A percentile compares a stretch with the other conserved stretches of the same genome.
These are phyloP conservation scores for Tylopilus cervinicoccineus DNA, from an alignment of 768 basidiomycete species.

Conservation along the genomic window DNA sequence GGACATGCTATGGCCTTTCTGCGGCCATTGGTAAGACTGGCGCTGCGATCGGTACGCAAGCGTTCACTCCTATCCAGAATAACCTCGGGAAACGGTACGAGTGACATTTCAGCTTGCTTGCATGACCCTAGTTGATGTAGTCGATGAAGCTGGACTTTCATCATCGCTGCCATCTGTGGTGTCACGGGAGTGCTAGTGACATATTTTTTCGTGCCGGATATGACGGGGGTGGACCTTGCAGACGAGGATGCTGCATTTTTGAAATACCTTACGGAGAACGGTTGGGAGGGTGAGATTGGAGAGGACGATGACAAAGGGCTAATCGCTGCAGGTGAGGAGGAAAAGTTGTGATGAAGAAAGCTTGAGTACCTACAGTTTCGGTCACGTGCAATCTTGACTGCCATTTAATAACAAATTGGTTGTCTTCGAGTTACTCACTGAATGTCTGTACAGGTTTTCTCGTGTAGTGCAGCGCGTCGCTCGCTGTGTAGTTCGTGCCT, in stretches of 20 bases:
- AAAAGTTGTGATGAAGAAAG: constrained; percentile 2
- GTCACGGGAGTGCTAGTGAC: constrained; percentile 59
- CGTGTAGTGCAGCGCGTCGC: constrained; percentile 13
- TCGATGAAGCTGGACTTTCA: constrained; percentile 55
- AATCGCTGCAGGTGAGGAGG: constrained; percentile 15
- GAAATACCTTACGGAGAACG: constrained; percentile 55
- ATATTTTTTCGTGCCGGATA: constrained; percentile 65
- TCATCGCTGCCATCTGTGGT: constrained; percentile 67
- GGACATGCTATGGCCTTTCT: constrained; percentile 66
- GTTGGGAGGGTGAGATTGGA: constrained; percentile 63
- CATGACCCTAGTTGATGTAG: neutral
- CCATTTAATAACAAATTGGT: neutral
- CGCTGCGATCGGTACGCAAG: constrained; percentile 68
- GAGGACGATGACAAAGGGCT: constrained; percentile 43
- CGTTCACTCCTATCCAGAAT: constrained; percentile 63
- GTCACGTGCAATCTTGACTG: constrained; percentile 16
- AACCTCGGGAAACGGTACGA: constrained; percentile 61
- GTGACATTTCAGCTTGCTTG: neutral
- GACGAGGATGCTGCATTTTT: constrained; percentile 64
- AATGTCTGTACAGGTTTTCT: constrained; percentile 23
- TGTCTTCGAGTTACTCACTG: neutral
- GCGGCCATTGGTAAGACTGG: constrained; percentile 69
- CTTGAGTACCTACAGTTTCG: no score
- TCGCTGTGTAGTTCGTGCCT: constrained; percentile 15
- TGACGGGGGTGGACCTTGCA: constrained; percentile 62